phyloP scores from a whole-genome alignment of 176 grass and related monocot genomes.

The Pharus latifolius region DNA sequence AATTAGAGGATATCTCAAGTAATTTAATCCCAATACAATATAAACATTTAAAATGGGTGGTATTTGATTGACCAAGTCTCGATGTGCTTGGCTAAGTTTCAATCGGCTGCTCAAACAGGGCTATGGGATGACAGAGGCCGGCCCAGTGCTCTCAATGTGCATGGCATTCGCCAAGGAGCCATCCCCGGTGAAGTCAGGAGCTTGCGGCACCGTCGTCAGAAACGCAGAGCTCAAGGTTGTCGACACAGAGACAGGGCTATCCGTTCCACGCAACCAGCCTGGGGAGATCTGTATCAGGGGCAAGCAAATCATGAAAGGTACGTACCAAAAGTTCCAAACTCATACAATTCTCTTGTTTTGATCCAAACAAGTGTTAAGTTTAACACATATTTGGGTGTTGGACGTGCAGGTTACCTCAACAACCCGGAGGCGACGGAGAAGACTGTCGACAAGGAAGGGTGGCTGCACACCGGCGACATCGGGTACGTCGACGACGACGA shows the following conservation, averaged over 20 bases:
- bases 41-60: too few species aligned
- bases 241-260: constrained; percentile 50
- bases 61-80: too few species aligned
- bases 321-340: not conserved
- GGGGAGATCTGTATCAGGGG: constrained; percentile 90
- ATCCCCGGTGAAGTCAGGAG: constrained; percentile 59
- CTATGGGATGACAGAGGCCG: constrained; percentile 80
- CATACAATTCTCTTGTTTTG: not conserved
- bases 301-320: constrained; percentile 89
- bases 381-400: not conserved
- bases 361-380: not conserved
- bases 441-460: constrained; percentile 70
- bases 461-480: constrained; percentile 91
- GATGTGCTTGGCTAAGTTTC: too few species aligned
- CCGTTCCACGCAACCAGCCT: constrained; percentile 34
- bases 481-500: constrained; percentile 77
- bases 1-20: too few species aligned
- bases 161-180: constrained; percentile 83
- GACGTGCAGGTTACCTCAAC: constrained; percentile 66
- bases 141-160: constrained; percentile 83
- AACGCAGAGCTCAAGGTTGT: constrained; percentile 83
- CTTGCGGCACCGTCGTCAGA: constrained; percentile 79
- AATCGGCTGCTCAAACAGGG: constrained; percentile 26
- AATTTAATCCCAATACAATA: too few species aligned
- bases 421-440: constrained; percentile 57